Evolutionary conservation across 805 yeast genomes (phyloP).

Genomic region (Sugiyamaella marilandica): DNA sequence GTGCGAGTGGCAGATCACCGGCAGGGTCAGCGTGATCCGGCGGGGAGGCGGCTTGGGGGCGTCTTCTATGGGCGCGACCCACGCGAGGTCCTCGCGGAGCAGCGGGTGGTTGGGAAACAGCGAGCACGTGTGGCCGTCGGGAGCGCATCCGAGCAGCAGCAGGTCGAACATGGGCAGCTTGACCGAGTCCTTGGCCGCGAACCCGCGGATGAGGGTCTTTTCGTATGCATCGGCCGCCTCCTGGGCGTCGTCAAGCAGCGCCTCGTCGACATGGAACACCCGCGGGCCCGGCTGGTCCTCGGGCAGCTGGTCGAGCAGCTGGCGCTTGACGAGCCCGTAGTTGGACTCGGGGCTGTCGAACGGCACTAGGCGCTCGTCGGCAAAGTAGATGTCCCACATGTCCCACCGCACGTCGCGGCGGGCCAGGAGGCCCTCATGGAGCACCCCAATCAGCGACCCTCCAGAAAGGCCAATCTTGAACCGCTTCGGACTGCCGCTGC

Average conservation of each 20-base stretch:
- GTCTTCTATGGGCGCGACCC: constrained; percentile 90
- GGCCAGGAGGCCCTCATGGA: constrained; percentile 77
- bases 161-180: constrained; percentile 93
- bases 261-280: constrained; percentile 78
- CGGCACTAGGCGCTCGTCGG: constrained; percentile 93
- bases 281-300: constrained; percentile 53
- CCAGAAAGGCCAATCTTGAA: constrained; percentile 91
- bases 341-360: constrained; percentile 78
- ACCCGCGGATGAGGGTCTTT: constrained; percentile 75
- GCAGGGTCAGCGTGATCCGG: constrained; percentile 86
- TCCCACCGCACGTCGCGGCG: constrained; percentile 82
- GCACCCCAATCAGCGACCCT: constrained; percentile 82
- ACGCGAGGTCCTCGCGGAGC: constrained; percentile 82
- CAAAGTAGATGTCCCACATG: constrained; percentile 93
- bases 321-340: constrained; percentile 82
- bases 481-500: constrained; percentile 38
- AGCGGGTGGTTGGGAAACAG: constrained; percentile 89
- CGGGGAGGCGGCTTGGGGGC: constrained; percentile 86
- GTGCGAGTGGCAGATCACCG: constrained; percentile 91
- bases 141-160: constrained; percentile 91
- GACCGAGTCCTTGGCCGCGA: constrained; percentile 94
- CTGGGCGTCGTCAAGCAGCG: constrained; percentile 54
- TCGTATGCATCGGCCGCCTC: constrained; percentile 95
- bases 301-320: constrained; percentile 67
- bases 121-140: constrained; percentile 98